A percentile compares a stretch with the other conserved stretches of the same genome.
phyloP scores from a whole-genome alignment of 208 protist genomes.

The Crithidia fasciculata region DNA sequence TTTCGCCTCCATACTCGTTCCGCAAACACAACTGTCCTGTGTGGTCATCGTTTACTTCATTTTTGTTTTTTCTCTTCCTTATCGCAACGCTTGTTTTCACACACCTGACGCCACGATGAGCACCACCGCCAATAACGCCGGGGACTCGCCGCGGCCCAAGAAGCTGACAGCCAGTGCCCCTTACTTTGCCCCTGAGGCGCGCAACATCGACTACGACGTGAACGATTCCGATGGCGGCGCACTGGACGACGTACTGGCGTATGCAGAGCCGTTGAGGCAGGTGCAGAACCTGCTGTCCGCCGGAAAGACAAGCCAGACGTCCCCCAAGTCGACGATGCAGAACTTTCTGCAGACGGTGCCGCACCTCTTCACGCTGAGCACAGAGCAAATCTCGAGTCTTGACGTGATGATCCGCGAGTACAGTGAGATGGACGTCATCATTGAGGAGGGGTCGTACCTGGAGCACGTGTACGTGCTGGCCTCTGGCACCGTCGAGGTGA shows the following conservation, averaged over 20 bases:
- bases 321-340: slow-evolving; percentile 49
- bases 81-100: no score
- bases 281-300: slow-evolving; percentile 20
- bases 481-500: slow-evolving; percentile 83
- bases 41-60: background rate
- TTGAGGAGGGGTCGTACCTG: slow-evolving; percentile 68
- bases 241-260: slow-evolving; percentile 26
- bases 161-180: slow-evolving; percentile 2
- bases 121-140: background rate
- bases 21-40: background rate
- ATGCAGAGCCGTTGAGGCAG: slow-evolving; percentile 38
- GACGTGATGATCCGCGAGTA: slow-evolving; percentile 85
- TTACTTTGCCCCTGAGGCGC: background rate
- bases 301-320: background rate
- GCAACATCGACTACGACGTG: slow-evolving; percentile 20
- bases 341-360: slow-evolving; percentile 78
- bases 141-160: background rate
- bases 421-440: slow-evolving; percentile 81
- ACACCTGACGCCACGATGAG: background rate
- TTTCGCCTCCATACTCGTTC: background rate
- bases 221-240: slow-evolving; percentile 17
- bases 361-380: slow-evolving; percentile 71
- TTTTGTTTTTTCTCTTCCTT: no score
- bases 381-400: slow-evolving; percentile 56
- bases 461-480: slow-evolving; percentile 84